Evolutionary conservation across 1,284 basidiomycete genomes (phyloP).

Genomic region (Apiotrichum gracile): DNA sequence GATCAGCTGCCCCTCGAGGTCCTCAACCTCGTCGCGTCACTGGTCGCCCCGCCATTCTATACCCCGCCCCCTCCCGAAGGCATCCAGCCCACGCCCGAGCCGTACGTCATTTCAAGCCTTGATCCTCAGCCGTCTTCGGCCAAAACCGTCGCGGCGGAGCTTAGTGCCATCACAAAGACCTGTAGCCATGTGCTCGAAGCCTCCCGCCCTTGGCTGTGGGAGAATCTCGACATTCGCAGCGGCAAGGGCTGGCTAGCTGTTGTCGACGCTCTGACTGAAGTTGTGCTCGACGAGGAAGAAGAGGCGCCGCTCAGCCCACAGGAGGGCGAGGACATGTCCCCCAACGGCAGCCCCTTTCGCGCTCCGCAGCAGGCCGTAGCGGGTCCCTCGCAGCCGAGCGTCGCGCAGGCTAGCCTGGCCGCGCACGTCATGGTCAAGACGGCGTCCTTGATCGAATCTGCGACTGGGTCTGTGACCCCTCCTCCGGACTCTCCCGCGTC

Average conservation of each 20-base stretch:
- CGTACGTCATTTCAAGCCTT: constrained; percentile 23
- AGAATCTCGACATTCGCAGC: constrained; percentile 40
- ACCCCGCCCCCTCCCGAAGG: constrained; percentile 15
- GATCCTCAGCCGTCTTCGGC: constrained; percentile 27
- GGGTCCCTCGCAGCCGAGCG: background rate
- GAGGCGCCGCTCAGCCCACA: background rate
- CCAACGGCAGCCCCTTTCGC: background rate
- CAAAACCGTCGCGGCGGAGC: constrained; percentile 18
- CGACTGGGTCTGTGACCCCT: background rate
- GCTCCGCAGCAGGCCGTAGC: too few species aligned
- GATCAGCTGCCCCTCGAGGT: constrained; percentile 44
- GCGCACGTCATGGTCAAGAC: background rate
- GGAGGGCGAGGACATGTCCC: background rate
- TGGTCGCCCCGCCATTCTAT: constrained; percentile 34
- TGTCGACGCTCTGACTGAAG: constrained; percentile 44
- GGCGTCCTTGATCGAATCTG: background rate
- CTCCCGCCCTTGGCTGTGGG: constrained; percentile 45
- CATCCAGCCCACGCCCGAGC: constrained; percentile 12
- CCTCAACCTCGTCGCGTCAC: constrained; percentile 30
- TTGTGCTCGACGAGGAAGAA: constrained; percentile 16
- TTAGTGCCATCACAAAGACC: constrained; percentile 24
- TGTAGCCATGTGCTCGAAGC: constrained; percentile 32
- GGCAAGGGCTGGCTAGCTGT: constrained; percentile 47
- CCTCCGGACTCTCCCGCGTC: background rate
- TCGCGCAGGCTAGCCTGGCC: too few species aligned